Evolutionary conservation across 306 rosid species (phyloP).

Genomic region (Fragaria iinumae): DNA sequence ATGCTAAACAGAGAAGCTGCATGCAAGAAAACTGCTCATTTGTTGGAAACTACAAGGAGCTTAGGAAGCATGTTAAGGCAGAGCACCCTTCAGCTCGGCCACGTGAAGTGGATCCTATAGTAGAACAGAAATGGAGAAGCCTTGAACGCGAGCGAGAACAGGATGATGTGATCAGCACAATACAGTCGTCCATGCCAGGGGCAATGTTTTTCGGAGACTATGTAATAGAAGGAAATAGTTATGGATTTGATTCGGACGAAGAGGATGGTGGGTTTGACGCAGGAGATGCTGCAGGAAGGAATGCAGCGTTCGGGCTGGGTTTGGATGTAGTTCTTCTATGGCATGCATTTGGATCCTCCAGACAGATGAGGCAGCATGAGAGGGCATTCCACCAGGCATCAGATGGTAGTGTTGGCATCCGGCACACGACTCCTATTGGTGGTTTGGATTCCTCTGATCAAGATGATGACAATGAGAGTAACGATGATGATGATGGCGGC

Average conservation of each 20-base stretch:
- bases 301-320: conserved; percentile 62
- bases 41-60: conserved; percentile 85
- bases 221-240: conserved; percentile 73
- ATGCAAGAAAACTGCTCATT: conserved; percentile 86
- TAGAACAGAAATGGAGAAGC: conserved; percentile 94
- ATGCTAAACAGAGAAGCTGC: conserved; percentile 82
- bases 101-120: conserved; percentile 74
- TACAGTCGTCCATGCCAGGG: conserved; percentile 85
- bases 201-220: conserved; percentile 94
- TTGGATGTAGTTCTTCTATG: conserved; percentile 82
- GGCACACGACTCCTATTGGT: conserved; percentile 35
- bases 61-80: conserved; percentile 68
- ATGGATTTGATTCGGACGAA: conserved; percentile 56
- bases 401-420: conserved; percentile 36
- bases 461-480: conserved; percentile 40
- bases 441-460: conserved; percentile 53
- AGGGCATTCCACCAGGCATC: conserved; percentile 39
- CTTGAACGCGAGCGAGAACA: conserved; percentile 92
- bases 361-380: conserved; percentile 61
- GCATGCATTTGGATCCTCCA: conserved; percentile 73
- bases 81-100: conserved; percentile 92
- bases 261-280: conserved; percentile 55
- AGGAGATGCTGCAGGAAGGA: conserved; percentile 49
- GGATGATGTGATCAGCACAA: conserved; percentile 94
- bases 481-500: conserved; percentile 34